Base-by-base conservation (phyloP, 768 basidiomycete species). In the Pleurotus tuber-regium region DNA sequence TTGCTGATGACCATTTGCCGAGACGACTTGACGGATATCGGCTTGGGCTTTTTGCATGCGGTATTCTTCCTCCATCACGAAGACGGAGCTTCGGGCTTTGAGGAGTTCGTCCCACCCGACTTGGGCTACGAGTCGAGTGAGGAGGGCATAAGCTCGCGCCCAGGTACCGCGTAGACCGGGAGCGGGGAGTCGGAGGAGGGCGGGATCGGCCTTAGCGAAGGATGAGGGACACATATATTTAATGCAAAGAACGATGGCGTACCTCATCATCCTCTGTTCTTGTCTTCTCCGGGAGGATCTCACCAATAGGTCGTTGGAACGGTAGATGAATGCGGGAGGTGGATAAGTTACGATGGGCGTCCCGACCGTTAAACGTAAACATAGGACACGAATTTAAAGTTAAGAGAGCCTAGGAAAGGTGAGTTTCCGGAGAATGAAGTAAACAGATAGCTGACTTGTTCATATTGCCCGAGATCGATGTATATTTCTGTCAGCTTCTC, bases 1-100 rank as follows among this genome's bases (percentile, higher is more conserved):
- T 10, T 73, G 71, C n/a, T 57, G 61, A 26, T 59, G 53, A 43
- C 62, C 54, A 25, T 66, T 66, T 8, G 66, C 38, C 8, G 57
- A 58, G 4, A 55, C 54, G n/a, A 28, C 43, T 14, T 61, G 57
- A n/a, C 55, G 64, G 43, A 87, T 73, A 24, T 94, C 91, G 2
- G 65, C 72, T 4, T 89, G 82, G 2, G 89, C 86, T 65, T 98
- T 98, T 72, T 98, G 96, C 84, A 91, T 89, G 30, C 97, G 81
- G 65, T 99, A 99, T 66, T 99, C 97, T 65, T 99, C 96, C 66
- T 98, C 97, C 97, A 99, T 99, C 33, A 99, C 97, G 68, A 99
- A 98, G 11, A 99, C 97, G 30, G 76, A 71, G 66, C 91, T 93
- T 79, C 97, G 86, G 11, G 91, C 89, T 74, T 94, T 94, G 51